Evolutionary conservation across 2,329 filamentous ascomycete species (phyloP).

Genomic region (Hymenoscyphus scutula): DNA sequence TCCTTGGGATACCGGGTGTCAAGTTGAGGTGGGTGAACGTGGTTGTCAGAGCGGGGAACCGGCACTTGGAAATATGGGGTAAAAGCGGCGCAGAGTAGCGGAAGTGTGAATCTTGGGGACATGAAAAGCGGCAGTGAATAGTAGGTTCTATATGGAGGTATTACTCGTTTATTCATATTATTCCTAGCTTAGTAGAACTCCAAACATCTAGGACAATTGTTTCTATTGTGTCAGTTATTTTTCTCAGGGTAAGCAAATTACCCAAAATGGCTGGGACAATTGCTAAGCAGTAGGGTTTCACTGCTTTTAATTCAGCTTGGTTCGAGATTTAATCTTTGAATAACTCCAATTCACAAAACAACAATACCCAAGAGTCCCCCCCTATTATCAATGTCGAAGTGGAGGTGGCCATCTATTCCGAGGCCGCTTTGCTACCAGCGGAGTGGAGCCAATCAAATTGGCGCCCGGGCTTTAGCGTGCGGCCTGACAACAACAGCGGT

Average conservation of each 20-base stretch:
- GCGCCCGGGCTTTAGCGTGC: neutral
- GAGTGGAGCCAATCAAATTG: neutral
- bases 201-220: too few relatives aligned
- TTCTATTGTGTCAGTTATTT: too few relatives aligned
- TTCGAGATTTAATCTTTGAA: too few relatives aligned
- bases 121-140: too few relatives aligned
- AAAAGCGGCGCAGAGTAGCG: neutral
- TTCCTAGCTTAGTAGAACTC: too few relatives aligned
- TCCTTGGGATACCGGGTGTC: neutral
- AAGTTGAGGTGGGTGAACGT: neutral
- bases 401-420: neutral
- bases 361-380: neutral
- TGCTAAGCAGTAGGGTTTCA: too few relatives aligned
- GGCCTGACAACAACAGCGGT: constrained; percentile 1
- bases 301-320: too few relatives aligned
- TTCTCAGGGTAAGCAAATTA: too few relatives aligned
- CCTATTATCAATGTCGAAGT: neutral
- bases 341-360: neutral
- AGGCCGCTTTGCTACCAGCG: neutral
- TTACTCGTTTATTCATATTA: too few relatives aligned
- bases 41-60: constrained; percentile 4
- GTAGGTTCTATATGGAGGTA: too few relatives aligned
- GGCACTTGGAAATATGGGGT: neutral
- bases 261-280: too few relatives aligned
- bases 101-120: too few relatives aligned